A percentile compares a stretch with the other conserved stretches of the same genome.
These are phyloP conservation scores for Colletotrichum sp. DNA, from an alignment of 2,329 filamentous ascomycete species.

Conservation along the genomic window DNA sequence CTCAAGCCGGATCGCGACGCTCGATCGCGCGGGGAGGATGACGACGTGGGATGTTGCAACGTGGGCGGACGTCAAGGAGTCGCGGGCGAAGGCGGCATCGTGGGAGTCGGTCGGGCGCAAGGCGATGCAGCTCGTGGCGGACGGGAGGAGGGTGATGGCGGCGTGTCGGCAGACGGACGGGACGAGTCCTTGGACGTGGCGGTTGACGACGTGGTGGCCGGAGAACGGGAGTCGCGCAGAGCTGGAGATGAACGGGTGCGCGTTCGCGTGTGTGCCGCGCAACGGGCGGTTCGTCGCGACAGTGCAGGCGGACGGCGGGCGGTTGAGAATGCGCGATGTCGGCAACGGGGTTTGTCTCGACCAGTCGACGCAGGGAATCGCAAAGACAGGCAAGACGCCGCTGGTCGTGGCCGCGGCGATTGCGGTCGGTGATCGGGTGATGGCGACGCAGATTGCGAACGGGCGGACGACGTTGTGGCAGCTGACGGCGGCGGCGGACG, in stretches of 20 bases:
- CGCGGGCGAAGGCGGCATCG: not conserved
- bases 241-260: conserved; percentile 14
- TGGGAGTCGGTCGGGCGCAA: not conserved
- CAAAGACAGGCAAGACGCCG: conserved; percentile 10
- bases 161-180: not conserved
- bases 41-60: not conserved
- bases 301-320: conserved; percentile 8
- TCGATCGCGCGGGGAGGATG: not conserved
- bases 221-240: not conserved
- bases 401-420: not conserved
- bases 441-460: conserved; percentile 10
- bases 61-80: not conserved
- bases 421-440: not conserved
- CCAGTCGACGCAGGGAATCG: conserved; percentile 17
- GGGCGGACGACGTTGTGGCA: conserved; percentile 9
- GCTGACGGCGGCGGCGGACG: not conserved
- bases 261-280: not conserved
- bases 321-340: conserved; percentile 1
- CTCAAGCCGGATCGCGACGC: not conserved
- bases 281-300: conserved; percentile 5
- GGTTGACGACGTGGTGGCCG: conserved; percentile 15
- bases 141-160: not conserved
- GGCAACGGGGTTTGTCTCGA: conserved; percentile 11
- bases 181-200: not conserved
- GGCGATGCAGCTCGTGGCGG: conserved; percentile 2